A percentile compares a stretch with the other conserved stretches of the same genome.
Conservation (phyloP, 208 protist species). For the Phytomonas sp. region DNA sequence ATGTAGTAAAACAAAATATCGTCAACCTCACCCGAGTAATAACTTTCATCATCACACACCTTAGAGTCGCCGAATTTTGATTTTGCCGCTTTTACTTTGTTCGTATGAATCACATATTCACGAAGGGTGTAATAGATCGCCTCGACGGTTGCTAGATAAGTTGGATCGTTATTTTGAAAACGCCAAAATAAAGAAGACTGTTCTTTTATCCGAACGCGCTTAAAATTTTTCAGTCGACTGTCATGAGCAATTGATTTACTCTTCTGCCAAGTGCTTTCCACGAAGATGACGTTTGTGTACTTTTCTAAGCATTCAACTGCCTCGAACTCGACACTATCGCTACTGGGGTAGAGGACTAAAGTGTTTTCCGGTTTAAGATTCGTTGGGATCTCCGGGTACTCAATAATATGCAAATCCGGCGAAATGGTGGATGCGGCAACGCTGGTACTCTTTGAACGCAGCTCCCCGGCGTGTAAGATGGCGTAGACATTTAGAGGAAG, state of each 20-base stretch:
- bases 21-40: conserved; percentile 89
- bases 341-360: conserved; percentile 82
- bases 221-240: conserved; percentile 58
- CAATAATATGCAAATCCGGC: conserved; percentile 70
- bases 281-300: conserved; percentile 88
- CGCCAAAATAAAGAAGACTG: conserved; percentile 92
- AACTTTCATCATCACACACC: conserved; percentile 9
- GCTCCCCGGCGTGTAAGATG: conserved; percentile 83
- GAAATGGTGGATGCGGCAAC: conserved; percentile 87
- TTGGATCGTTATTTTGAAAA: conserved; percentile 88
- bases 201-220: conserved; percentile 71
- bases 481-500: conserved; percentile 82
- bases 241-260: conserved; percentile 83
- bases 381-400: conserved; percentile 61
- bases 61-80: background rate
- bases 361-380: conserved; percentile 54
- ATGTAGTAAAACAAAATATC: conserved; percentile 94
- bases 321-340: conserved; percentile 56
- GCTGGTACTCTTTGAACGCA: conserved; percentile 89
- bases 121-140: conserved; percentile 93
- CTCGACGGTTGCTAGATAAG: conserved; percentile 91
- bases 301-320: conserved; percentile 55
- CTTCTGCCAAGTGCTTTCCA: conserved; percentile 93
- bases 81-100: conserved; percentile 20
- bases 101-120: conserved; percentile 74